Evolutionary conservation across 2,329 filamentous ascomycete genomes (phyloP), one percentile per base, ranked within the genome.

Genomic region (Madurella mycetomatis): DNA sequence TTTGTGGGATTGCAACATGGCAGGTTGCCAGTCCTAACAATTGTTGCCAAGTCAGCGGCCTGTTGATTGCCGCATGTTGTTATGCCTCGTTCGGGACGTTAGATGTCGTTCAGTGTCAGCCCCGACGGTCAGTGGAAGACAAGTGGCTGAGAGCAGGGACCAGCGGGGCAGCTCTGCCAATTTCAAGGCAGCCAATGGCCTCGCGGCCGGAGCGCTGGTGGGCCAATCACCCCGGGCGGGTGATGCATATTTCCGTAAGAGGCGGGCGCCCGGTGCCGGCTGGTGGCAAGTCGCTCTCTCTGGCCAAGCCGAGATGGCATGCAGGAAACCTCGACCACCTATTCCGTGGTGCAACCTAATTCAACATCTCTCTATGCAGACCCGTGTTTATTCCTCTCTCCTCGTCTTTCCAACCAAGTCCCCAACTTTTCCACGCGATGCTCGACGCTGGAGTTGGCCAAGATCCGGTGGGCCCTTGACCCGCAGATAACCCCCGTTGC

Each of bases 101-200:
- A 9, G 41, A 34, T 46, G 37, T 43, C 15, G 31, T 31, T 47
- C 37, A 37, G 44, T 17, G 47, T 51, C 51, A 53, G 47, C 52
- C 47, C 17, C 17, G 31, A 41, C 31, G 41, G 19, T 46, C 25
- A 32, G 32, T 42, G 43, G 39, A 37, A 9, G 16, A 13, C 15
- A 34, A 39, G 41, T 55, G 52, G 56, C 41, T 48, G 34, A 25
- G 47, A 39, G 25, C 16, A 37, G 44, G 43, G 41, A 48, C 47
- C 44, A 56, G 42, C 41, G 41, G 48, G 51, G 48, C 45, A 34
- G 42, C 17, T 25, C 53, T 9, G 53, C 53, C 37, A 47, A 48
- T 42, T 40, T 45, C 48, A 44, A 60, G 60, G 60, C 60, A 51
- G 51, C 60, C 60, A 60, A 62, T 60, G 34, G 32, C 4, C 39